These are phyloP conservation scores for Cordyceps cicadae DNA, from an alignment of 2,329 filamentous ascomycete species.

Conservation along the genomic window DNA sequence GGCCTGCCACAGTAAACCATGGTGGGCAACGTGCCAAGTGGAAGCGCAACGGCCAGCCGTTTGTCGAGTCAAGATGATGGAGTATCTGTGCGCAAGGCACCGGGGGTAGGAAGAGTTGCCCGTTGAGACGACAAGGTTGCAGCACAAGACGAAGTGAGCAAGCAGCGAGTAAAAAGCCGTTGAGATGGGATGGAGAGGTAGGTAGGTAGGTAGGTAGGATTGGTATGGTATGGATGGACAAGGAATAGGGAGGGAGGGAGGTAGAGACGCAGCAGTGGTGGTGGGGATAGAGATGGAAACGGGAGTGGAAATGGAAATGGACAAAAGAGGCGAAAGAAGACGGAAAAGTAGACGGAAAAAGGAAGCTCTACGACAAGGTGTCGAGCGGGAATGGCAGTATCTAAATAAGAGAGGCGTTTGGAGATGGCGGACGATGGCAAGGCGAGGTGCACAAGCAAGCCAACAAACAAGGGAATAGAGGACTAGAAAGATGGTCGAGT, in stretches of 20 bases:
- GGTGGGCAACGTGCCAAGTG: background rate
- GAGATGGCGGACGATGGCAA: background rate
- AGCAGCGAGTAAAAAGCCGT: constrained; percentile 8
- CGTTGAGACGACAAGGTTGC: background rate
- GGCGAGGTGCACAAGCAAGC: background rate
- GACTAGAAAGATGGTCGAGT: background rate
- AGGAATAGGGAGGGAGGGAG: background rate
- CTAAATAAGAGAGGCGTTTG: constrained; percentile 4
- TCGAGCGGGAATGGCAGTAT: constrained; percentile 5
- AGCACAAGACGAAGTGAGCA: background rate
- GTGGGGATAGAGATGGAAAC: background rate
- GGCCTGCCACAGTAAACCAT: constrained; percentile 13
- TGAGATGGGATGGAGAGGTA: background rate
- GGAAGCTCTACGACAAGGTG: constrained; percentile 7
- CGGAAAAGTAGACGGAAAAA: constrained; percentile 11
- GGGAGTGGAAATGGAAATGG: background rate
- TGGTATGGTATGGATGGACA: background rate
- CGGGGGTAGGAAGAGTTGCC: background rate
- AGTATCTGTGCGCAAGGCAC: constrained; percentile 2
- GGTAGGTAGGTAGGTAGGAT: background rate
- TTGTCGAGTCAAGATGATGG: background rate
- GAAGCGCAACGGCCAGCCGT: constrained; percentile 1
- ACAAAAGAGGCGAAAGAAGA: background rate
- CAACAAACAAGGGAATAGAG: background rate
- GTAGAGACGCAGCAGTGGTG: background rate